These are phyloP conservation scores for Chlorella sp. DNA, from an alignment of 139 green algal genomes.

Conservation along the genomic window DNA sequence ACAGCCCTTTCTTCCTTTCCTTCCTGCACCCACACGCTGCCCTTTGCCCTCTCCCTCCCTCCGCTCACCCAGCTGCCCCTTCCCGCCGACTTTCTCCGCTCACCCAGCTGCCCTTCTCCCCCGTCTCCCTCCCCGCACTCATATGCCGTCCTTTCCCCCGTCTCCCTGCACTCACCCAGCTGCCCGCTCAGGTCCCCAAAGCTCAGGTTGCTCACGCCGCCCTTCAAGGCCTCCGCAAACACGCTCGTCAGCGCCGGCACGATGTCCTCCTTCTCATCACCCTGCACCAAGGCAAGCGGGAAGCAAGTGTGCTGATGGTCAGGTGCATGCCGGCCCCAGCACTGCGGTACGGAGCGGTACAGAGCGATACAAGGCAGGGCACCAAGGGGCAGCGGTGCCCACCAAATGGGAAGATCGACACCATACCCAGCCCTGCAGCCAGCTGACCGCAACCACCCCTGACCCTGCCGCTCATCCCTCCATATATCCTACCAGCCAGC, in stretches of 20 bases:
- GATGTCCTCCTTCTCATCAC: constrained; percentile 64
- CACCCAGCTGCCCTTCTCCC: background rate
- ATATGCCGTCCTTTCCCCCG: too few relatives aligned
- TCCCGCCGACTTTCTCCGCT: background rate
- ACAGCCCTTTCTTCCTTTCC: too few relatives aligned
- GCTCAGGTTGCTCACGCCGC: constrained; percentile 84
- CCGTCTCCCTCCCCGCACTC: background rate
- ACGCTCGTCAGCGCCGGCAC: constrained; percentile 81
- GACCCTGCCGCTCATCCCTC: too few relatives aligned
- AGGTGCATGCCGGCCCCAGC: too few relatives aligned
- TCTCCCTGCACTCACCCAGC: constrained; percentile 50
- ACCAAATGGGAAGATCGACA: too few relatives aligned
- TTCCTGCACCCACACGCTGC: too few relatives aligned
- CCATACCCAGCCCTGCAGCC: too few relatives aligned
- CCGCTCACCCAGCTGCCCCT: background rate
- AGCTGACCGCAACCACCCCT: too few relatives aligned
- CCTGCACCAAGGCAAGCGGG: constrained; percentile 20
- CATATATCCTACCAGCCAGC: too few relatives aligned
- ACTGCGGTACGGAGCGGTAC: background rate
- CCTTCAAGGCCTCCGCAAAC: constrained; percentile 78
- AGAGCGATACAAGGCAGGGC: background rate
- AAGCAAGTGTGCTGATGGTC: background rate
- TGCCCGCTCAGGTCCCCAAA: constrained; percentile 74
- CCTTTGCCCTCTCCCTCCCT: too few relatives aligned
- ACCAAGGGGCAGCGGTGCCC: too few relatives aligned